phyloP scores from a whole-genome alignment of 2,329 filamentous ascomycete species.

The Fusarium sp. region DNA sequence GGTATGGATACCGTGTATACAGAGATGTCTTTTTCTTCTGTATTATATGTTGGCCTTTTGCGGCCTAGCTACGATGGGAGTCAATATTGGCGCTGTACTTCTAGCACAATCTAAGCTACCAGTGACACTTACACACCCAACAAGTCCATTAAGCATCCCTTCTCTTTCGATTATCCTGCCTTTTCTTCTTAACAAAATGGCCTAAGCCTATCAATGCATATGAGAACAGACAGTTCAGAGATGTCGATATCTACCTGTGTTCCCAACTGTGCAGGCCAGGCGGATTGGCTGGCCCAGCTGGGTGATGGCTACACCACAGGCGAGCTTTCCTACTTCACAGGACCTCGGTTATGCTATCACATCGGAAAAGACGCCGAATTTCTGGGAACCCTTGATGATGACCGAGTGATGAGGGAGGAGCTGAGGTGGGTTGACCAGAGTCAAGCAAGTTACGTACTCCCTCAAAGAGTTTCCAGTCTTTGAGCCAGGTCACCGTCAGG shows the following conservation, averaged over 20 bases:
- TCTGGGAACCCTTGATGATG: too few relatives aligned
- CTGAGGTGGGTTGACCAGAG: background rate
- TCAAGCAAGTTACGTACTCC: background rate
- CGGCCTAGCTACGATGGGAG: background rate
- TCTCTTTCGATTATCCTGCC: background rate
- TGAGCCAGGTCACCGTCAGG: background rate
- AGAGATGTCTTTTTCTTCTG: background rate
- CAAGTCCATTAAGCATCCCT: background rate
- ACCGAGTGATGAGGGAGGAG: background rate
- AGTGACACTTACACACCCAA: background rate
- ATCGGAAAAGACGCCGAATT: background rate
- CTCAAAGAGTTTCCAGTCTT: background rate
- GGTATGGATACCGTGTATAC: background rate
- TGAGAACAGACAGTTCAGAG: background rate
- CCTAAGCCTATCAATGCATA: fast-evolving
- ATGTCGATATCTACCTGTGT: too few relatives aligned
- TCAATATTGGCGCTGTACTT: background rate
- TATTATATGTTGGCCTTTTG: background rate
- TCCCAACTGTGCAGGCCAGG: background rate
- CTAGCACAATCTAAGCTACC: background rate
- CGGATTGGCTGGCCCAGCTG: background rate
- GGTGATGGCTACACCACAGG: background rate
- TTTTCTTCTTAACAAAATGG: background rate
- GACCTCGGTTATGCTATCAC: background rate
- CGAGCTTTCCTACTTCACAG: background rate